A percentile compares a stretch with the other conserved stretches of the same genome.
phyloP scores from a whole-genome alignment of 768 basidiomycete species.

The Psilocybe cubensis region DNA sequence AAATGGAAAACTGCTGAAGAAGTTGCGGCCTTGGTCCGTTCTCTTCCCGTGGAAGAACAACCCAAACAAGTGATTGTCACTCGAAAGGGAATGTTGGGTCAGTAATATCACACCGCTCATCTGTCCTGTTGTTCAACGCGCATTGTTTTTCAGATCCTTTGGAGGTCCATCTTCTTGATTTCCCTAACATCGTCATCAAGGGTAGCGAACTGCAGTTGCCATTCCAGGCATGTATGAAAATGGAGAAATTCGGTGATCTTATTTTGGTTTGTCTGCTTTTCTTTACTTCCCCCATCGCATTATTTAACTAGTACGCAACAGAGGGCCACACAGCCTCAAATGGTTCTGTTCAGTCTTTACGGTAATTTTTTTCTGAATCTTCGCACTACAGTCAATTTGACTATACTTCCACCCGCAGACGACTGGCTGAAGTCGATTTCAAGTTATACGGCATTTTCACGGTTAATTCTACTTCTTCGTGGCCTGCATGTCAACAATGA shows the following conservation, averaged over 20 bases:
- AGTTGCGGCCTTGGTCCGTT: conserved; percentile 96
- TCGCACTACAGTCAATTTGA: conserved; percentile 1
- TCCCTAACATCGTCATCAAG: conserved; percentile 99
- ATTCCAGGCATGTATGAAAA: conserved; percentile 99
- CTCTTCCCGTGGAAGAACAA: conserved; percentile 99
- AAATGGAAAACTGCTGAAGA: conserved; percentile 99
- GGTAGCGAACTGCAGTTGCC: conserved; percentile 97
- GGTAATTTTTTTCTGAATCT: conserved; percentile 43
- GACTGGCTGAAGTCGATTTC: conserved; percentile 99
- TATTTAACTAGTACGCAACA: too few relatives aligned
- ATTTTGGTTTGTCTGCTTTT: conserved; percentile 61
- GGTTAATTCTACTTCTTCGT: conserved; percentile 94
- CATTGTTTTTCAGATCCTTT: conserved; percentile 66
- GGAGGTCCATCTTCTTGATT: conserved; percentile 98
- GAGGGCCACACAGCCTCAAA: conserved; percentile 98
- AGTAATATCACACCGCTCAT: conserved; percentile 23
- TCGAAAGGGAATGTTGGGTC: conserved; percentile 98
- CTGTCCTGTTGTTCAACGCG: neutral
- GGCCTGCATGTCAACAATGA: conserved; percentile 99
- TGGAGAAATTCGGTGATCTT: conserved; percentile 99
- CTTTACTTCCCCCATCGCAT: too few relatives aligned
- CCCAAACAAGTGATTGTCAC: conserved; percentile 99
- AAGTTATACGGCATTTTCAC: conserved; percentile 98
- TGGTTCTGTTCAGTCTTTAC: conserved; percentile 98
- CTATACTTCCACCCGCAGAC: conserved; percentile 48